A percentile compares a stretch with the other conserved stretches of the same genome.
phyloP scores from a whole-genome alignment of 768 basidiomycete species.

The Dendrothele bispora region DNA sequence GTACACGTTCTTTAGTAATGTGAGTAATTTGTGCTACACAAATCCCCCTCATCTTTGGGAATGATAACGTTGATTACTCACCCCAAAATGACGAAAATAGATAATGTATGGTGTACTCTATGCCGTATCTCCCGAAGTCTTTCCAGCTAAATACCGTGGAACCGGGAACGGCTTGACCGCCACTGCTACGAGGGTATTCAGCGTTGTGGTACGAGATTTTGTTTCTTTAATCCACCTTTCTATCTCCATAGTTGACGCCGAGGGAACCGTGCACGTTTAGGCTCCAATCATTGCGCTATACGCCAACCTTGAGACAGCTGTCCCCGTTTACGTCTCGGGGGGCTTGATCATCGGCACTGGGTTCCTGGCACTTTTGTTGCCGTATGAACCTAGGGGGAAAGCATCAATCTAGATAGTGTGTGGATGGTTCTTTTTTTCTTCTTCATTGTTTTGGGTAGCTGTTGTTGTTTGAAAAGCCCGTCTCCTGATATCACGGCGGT shows the following conservation, averaged over 20 bases:
- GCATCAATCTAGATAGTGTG: slow-evolving; percentile 51
- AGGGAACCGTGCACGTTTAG: slow-evolving; percentile 30
- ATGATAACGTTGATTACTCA: too few relatives aligned
- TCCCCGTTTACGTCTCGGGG: slow-evolving; percentile 73
- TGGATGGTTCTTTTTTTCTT: too few relatives aligned
- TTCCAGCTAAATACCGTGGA: slow-evolving; percentile 71
- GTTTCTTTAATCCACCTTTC: neutral
- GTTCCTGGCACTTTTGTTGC: slow-evolving; percentile 57
- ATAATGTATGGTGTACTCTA: slow-evolving; percentile 80
- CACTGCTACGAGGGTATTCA: slow-evolving; percentile 62
- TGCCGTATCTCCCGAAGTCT: slow-evolving; percentile 68
- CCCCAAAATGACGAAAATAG: too few relatives aligned
- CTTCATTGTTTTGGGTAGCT: too few relatives aligned
- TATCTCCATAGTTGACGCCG: too few relatives aligned
- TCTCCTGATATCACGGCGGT: too few relatives aligned
- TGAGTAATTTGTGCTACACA: slow-evolving; percentile 30
- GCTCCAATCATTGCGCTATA: slow-evolving; percentile 74
- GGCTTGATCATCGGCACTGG: slow-evolving; percentile 64
- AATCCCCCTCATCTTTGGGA: too few relatives aligned
- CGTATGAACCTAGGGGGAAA: slow-evolving; percentile 76
- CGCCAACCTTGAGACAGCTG: slow-evolving; percentile 60
- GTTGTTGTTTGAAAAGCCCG: too few relatives aligned
- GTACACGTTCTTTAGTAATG: slow-evolving; percentile 64
- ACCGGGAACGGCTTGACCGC: slow-evolving; percentile 69
- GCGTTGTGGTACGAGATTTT: slow-evolving; percentile 56